Base-by-base conservation (phyloP, 2,329 filamentous ascomycete genomes). In the Ophiocordyceps camponoti-leonardi region DNA sequence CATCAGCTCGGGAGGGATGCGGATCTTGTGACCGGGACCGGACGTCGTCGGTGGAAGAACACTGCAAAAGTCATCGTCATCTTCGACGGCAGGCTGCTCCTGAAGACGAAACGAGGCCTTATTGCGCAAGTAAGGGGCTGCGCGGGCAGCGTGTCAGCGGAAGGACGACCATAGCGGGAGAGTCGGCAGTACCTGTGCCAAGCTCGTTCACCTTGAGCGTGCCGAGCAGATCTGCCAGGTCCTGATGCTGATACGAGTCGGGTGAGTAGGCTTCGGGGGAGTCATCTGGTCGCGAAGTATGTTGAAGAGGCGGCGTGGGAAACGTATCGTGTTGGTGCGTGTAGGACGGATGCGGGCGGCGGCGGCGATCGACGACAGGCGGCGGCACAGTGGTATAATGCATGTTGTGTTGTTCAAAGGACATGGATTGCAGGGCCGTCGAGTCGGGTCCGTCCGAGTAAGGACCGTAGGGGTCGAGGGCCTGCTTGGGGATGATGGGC, bases 1-100 rank as follows among this genome's bases (percentile, higher is more conserved):
- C 87, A 96, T 94, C 56, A 96, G 73, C 55, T 93, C 87, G 0
- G 83, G 85, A 0, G 90, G 92, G 49, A 96, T 94, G 33, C 86
- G 78, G 48, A 94, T 82, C 48, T 83, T 87, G 20, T 79, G 71
- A 44, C 86, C 86, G 8, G 84, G 75, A 10, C 79, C 76, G 7
- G 74, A 73, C 16, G 75, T 72, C 31, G 82, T 73, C 13, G 78
- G 75, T 31, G 86, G 87, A 10, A 93, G 62, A 28, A 73, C 64
- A 41, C 78, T 75, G 52, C 86, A 83, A 48, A 74, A 80, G 47
- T 94, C 82, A 48, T 88, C 83, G 22, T 76, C 67, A 12, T 80
- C 83, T 49, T 84, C 81, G 31, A 83, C 63, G 0, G 75, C 77
- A 1, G 82, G 81, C 31, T 76, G 70, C 49, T 79, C 73, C 43